These are phyloP conservation scores for Brassica carinata DNA, from an alignment of 345 rosid species.

Conservation along the genomic window DNA sequence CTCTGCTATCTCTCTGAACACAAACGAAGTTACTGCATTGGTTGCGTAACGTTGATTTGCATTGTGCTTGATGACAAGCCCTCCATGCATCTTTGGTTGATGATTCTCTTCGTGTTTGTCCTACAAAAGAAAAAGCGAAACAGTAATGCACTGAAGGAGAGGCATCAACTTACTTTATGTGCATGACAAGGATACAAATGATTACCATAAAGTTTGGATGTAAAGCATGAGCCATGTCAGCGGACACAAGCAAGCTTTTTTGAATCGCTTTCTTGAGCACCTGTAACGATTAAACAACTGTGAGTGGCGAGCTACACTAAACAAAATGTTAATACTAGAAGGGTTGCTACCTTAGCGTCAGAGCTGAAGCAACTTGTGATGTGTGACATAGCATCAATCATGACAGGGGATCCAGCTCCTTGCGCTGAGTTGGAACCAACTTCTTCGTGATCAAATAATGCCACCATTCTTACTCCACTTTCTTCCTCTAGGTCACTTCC, in stretches of 20 bases:
- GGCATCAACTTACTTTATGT: background rate
- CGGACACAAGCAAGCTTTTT: constrained; percentile 84
- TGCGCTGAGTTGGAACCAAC: constrained; percentile 94
- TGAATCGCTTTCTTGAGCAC: constrained; percentile 84
- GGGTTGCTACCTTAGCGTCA: constrained; percentile 64
- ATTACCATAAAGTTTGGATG: constrained; percentile 90
- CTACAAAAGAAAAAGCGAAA: constrained; percentile 40
- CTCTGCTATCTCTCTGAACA: constrained; percentile 81
- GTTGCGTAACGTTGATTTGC: constrained; percentile 98
- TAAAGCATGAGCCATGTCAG: constrained; percentile 98
- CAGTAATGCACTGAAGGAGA: constrained; percentile 20
- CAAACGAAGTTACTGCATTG: constrained; percentile 79
- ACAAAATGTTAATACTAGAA: background rate
- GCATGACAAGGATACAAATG: background rate
- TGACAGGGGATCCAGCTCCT: constrained; percentile 97
- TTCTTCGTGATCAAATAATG: constrained; percentile 96
- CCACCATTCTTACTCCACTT: constrained; percentile 90
- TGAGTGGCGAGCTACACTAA: background rate
- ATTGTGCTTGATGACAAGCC: constrained; percentile 95
- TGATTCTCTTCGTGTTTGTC: constrained; percentile 98
- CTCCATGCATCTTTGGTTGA: constrained; percentile 96
- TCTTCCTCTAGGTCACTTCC: constrained; percentile 70
- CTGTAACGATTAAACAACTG: constrained; percentile 42
- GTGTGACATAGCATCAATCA: constrained; percentile 89
- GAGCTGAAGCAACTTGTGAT: constrained; percentile 73